These are phyloP conservation scores for Elaeis oleifera DNA, from an alignment of 202 grass and related monocot genomes.

Conservation along the genomic window DNA sequence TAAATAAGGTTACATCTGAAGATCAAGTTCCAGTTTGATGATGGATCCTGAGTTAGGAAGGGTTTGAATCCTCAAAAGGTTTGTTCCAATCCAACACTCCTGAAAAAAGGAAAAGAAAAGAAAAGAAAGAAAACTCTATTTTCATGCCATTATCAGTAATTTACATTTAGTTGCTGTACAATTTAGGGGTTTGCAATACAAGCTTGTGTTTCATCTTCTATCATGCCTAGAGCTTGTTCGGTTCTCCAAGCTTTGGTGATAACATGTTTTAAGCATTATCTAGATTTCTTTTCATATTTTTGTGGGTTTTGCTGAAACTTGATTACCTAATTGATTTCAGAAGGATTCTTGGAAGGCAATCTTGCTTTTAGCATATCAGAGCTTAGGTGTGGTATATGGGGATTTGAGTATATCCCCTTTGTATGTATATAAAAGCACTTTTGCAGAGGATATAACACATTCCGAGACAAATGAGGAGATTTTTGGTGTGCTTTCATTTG, in stretches of 20 bases:
- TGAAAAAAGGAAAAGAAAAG: too few relatives aligned
- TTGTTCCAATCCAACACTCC: neutral
- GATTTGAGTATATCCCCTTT: conserved; percentile 97
- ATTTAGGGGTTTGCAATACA: too few relatives aligned
- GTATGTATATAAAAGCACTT: conserved; percentile 94
- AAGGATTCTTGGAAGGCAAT: conserved; percentile 81
- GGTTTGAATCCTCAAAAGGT: conserved; percentile 47
- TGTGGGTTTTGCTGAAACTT: conserved; percentile 8
- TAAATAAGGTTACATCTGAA: neutral
- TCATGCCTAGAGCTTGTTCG: too few relatives aligned
- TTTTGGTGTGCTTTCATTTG: conserved; percentile 84
- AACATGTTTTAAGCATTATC: too few relatives aligned
- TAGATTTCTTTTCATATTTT: neutral
- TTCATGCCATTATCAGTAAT: neutral
- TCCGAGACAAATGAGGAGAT: conserved; percentile 92
- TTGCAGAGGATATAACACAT: conserved; percentile 94
- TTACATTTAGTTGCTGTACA: neutral
- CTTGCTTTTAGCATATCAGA: conserved; percentile 91
- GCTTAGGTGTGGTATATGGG: conserved; percentile 90
- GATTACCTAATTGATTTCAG: conserved; percentile 35
- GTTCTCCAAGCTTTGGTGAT: too few relatives aligned
- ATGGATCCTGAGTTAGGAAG: conserved; percentile 76
- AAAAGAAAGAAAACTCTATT: too few relatives aligned
- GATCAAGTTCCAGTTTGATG: conserved; percentile 15
- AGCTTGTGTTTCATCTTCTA: too few relatives aligned